Percentiles rank a stretch among this genome's conserved stretches.
phyloP scores from a whole-genome alignment of 164 flowering plant species.

The Malania oleifera region DNA sequence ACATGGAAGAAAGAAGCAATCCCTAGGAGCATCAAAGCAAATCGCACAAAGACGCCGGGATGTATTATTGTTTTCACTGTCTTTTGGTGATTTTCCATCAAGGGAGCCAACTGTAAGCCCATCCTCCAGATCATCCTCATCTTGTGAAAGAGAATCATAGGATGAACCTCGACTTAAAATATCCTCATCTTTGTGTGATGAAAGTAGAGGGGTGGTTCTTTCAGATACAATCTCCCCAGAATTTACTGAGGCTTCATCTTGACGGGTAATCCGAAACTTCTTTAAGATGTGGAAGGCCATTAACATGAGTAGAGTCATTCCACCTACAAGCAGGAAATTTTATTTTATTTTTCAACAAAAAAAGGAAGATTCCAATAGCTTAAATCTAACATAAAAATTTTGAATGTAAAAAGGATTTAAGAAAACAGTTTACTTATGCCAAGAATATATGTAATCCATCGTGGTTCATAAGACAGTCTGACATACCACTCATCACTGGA shows the following conservation, averaged over 20 bases:
- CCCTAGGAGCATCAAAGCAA: slow-evolving; percentile 80
- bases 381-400: neutral
- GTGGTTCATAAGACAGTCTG: slow-evolving; percentile 64
- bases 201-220: slow-evolving; percentile 55
- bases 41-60: slow-evolving; percentile 67
- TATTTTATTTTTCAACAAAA: neutral
- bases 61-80: slow-evolving; percentile 38
- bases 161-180: slow-evolving; percentile 70
- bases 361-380: neutral
- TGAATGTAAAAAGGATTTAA: slow-evolving; percentile 7
- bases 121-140: slow-evolving; percentile 53
- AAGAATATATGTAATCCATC: slow-evolving; percentile 65
- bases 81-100: slow-evolving; percentile 35
- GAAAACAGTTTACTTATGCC: slow-evolving; percentile 40
- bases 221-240: slow-evolving; percentile 27
- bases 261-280: slow-evolving; percentile 28
- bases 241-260: slow-evolving; percentile 19
- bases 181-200: slow-evolving; percentile 59
- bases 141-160: slow-evolving; percentile 58
- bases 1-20: slow-evolving; percentile 93
- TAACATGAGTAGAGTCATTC: slow-evolving; percentile 40
- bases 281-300: slow-evolving; percentile 37
- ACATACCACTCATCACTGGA: slow-evolving; percentile 39
- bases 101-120: slow-evolving; percentile 17
- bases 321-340: slow-evolving; percentile 38